Conservation (phyloP, 78 protist species). For the Mantamonas sphyraenae region DNA sequence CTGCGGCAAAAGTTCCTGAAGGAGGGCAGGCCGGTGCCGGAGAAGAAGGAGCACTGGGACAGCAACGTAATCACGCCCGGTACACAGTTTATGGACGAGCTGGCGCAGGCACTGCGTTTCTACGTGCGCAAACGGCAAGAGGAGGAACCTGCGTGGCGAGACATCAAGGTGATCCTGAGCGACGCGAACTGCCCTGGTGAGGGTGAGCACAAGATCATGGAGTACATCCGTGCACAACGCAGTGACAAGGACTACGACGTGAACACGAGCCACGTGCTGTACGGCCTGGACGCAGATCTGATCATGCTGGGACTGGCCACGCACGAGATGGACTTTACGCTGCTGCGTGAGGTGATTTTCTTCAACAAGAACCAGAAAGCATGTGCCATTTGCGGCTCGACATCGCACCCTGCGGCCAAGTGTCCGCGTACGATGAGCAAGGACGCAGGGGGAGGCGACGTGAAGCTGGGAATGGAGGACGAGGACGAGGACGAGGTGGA, state of each 20-base stretch:
- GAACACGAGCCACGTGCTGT: conserved; percentile 64
- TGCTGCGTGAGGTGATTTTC: conserved; percentile 80
- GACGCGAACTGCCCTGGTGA: conserved; percentile 93
- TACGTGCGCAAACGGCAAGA: conserved; percentile 64
- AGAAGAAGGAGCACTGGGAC: conserved; percentile 48
- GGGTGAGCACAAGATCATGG: conserved; percentile 99
- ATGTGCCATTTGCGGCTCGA: conserved; percentile 13
- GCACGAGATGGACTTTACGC: conserved; percentile 93
- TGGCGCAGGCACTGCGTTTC: conserved; percentile 60
- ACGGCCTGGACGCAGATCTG: conserved; percentile 98
- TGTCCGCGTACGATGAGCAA: not conserved
- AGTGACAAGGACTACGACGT: conserved; percentile 71
- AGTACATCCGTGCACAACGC: conserved; percentile 82
- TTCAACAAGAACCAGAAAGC: not conserved
- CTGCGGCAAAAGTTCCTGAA: not conserved
- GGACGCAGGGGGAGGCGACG: not conserved
- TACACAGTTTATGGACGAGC: conserved; percentile 86
- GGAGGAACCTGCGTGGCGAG: conserved; percentile 59
- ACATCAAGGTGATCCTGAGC: not conserved
- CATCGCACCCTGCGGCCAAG: conserved; percentile 1
- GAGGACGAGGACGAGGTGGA: not conserved
- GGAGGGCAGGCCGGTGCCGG: not conserved
- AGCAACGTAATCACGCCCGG: conserved; percentile 96
- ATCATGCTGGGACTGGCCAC: conserved; percentile 96
- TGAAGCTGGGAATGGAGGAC: not conserved